Evolutionary conservation across 331 rosid genomes (phyloP).

Genomic region (Spiraea crenata): DNA sequence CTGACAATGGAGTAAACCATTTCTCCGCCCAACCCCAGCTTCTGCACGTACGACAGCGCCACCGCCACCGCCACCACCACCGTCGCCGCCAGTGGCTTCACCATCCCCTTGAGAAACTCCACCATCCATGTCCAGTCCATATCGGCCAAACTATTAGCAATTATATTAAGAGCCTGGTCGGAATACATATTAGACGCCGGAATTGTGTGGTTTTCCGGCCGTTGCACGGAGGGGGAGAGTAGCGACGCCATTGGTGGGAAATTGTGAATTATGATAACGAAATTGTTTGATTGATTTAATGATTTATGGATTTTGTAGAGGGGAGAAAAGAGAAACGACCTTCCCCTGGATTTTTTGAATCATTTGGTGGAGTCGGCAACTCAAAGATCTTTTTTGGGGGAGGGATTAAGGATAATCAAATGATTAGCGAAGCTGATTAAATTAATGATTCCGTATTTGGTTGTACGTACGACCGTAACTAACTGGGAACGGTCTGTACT

Average conservation of each 20-base stretch:
- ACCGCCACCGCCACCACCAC: conserved; percentile 65
- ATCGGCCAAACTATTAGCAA: not conserved
- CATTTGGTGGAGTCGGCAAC: conserved; percentile 24
- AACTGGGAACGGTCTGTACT: not conserved
- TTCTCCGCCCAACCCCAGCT: conserved; percentile 66
- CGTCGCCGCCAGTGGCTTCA: conserved; percentile 66
- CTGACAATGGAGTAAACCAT: conserved; percentile 67
- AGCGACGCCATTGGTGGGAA: not conserved
- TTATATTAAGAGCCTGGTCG: not conserved
- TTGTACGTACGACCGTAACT: conserved; percentile 21
- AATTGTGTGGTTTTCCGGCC: not conserved
- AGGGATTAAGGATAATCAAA: not conserved
- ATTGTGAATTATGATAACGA: not conserved
- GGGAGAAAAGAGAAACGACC: conserved; percentile 7
- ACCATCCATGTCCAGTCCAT: conserved; percentile 52
- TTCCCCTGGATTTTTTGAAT: conserved; percentile 2
- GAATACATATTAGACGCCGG: not conserved
- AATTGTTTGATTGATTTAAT: not conserved
- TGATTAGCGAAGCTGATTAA: not conserved
- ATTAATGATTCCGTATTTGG: not conserved
- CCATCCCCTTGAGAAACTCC: conserved; percentile 72
- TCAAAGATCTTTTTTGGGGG: not conserved
- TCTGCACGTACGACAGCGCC: conserved; percentile 58
- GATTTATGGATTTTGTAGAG: not conserved
- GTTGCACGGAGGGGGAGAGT: not conserved